Evolutionary conservation across 257 asterid species (phyloP).

Genomic region (Forsythia viridissima): DNA sequence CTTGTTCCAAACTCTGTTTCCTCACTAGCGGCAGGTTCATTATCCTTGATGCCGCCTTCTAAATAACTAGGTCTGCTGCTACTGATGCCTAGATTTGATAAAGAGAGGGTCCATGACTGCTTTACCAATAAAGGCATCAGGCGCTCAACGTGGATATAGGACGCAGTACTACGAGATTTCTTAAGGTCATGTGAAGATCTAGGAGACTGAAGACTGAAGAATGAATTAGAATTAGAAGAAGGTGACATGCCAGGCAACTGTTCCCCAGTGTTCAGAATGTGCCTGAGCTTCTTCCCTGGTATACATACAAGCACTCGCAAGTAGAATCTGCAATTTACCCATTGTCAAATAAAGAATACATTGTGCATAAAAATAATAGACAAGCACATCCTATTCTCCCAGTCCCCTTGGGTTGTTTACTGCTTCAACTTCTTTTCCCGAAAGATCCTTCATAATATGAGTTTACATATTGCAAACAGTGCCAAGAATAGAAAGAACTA

Average conservation of each 20-base stretch:
- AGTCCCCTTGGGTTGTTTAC: constrained; percentile 7
- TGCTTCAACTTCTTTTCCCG: constrained; percentile 15
- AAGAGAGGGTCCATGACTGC: constrained; percentile 90
- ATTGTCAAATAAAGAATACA: constrained; percentile 26
- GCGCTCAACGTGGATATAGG: constrained; percentile 74
- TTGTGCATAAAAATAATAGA: constrained; percentile 5
- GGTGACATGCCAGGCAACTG: constrained; percentile 76
- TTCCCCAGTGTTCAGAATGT: constrained; percentile 62
- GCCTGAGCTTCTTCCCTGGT: constrained; percentile 86
- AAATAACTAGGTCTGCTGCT: constrained; percentile 49
- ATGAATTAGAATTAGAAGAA: constrained; percentile 63
- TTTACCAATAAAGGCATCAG: constrained; percentile 61
- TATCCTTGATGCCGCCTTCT: constrained; percentile 62
- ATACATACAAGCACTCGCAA: constrained; percentile 82
- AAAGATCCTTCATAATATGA: constrained; percentile 10
- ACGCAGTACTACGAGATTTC: constrained; percentile 49
- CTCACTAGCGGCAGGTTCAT: constrained; percentile 37
- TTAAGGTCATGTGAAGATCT: constrained; percentile 48
- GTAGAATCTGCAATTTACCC: constrained; percentile 66
- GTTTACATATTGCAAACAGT: neutral
- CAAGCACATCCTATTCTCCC: constrained; percentile 6
- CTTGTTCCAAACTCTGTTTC: constrained; percentile 47
- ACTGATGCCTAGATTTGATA: constrained; percentile 49
- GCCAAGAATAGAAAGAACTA: constrained; percentile 8
- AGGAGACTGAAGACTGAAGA: constrained; percentile 58